Percentiles rank a stretch among this genome's conserved stretches.
Conservation (phyloP, 2,329 filamentous ascomycete species). For the Microsporum canis region DNA sequence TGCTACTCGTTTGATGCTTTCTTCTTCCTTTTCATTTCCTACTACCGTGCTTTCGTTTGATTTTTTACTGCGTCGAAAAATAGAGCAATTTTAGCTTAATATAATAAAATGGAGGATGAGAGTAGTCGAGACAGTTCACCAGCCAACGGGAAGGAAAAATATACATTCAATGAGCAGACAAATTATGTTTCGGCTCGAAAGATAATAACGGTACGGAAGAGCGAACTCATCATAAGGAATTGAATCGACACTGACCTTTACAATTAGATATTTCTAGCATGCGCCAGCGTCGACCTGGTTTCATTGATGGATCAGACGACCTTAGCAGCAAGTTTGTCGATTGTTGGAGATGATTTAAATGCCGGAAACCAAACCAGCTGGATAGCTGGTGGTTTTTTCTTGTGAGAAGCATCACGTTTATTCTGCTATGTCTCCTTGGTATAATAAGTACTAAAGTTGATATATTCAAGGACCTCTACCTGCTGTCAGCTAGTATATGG, state of each 20-base stretch:
- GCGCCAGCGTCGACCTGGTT: slow-evolving; percentile 44
- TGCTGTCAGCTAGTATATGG: slow-evolving; percentile 43
- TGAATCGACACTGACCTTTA: neutral
- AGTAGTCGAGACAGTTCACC: neutral
- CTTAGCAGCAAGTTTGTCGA: slow-evolving; percentile 44
- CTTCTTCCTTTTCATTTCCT: neutral
- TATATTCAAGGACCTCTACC: neutral
- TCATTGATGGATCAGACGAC: slow-evolving; percentile 50
- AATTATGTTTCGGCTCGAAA: slow-evolving; percentile 43
- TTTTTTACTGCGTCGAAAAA: neutral
- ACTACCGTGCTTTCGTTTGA: neutral
- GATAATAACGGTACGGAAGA: slow-evolving; percentile 39
- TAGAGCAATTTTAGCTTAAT: neutral
- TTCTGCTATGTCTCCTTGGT: neutral
- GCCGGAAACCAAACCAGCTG: slow-evolving; percentile 43
- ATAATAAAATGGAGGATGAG: neutral
- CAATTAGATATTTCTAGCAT: slow-evolving; percentile 45
- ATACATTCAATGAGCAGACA: slow-evolving; percentile 45
- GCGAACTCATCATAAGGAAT: neutral
- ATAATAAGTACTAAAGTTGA: neutral
- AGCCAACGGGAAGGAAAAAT: slow-evolving; percentile 14
- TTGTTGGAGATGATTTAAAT: slow-evolving; percentile 42
- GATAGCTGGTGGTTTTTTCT: slow-evolving; percentile 47
- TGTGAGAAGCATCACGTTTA: slow-evolving; percentile 31
- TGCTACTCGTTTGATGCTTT: neutral